Evolutionary conservation across 768 basidiomycete genomes (phyloP).

Genomic region (Grammothele lineata): DNA sequence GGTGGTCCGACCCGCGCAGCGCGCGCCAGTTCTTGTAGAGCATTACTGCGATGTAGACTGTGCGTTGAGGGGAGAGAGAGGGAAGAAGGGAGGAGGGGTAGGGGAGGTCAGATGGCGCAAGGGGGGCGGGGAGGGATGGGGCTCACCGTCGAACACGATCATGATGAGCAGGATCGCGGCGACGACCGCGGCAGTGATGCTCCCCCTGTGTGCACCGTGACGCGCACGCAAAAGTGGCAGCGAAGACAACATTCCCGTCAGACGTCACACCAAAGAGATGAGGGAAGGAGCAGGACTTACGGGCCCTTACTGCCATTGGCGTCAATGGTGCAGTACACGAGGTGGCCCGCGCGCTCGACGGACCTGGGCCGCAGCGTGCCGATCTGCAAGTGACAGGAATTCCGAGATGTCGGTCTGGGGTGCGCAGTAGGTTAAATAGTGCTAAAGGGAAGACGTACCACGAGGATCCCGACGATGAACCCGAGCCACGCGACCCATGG

Average conservation of each 20-base stretch:
- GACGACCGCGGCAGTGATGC: slow-evolving; percentile 4
- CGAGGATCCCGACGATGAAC: slow-evolving; percentile 7
- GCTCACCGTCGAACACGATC: slow-evolving; percentile 9
- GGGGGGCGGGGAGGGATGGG: no score
- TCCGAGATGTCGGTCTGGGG: no score
- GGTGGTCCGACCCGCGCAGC: slow-evolving; percentile 12
- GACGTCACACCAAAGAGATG: no score
- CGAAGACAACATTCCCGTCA: no score
- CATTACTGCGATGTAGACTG: slow-evolving; percentile 12
- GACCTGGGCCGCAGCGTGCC: slow-evolving; percentile 2
- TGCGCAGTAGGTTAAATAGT: no score
- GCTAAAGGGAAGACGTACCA: slow-evolving; percentile 6
- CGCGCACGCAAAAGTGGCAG: no score
- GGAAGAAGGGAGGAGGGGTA: neutral
- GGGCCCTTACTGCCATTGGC: no score
- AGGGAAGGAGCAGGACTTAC: no score
- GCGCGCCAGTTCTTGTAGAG: slow-evolving; percentile 16
- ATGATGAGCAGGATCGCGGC: slow-evolving; percentile 10
- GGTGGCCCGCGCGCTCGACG: slow-evolving; percentile 6
- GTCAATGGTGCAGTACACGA: slow-evolving; percentile 12
- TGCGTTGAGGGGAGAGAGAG: neutral
- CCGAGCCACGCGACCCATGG: slow-evolving; percentile 12
- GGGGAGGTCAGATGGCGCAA: neutral
- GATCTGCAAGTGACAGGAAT: neutral
- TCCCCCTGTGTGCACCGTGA: neutral